Conservation (phyloP, 768 basidiomycete species). For the Cystobasidium tubakii region DNA sequence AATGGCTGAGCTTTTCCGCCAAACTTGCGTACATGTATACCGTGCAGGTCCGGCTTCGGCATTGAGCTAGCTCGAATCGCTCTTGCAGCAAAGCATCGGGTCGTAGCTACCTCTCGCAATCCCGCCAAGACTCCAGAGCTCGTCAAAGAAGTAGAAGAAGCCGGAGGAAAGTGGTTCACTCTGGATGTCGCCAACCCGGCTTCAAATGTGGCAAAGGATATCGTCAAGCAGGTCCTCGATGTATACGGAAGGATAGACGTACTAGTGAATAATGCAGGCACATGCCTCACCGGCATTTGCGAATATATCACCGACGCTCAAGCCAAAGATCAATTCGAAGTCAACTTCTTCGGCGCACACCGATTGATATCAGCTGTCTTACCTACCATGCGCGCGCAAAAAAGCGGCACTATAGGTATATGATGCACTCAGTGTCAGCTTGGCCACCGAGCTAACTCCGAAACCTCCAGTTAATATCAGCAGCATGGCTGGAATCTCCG, state of each 20-base stretch:
- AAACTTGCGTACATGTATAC: too few species aligned
- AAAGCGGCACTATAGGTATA: background rate
- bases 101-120: conserved; percentile 3
- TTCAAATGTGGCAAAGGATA: background rate
- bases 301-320: background rate
- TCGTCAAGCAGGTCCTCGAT: background rate
- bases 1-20: too few species aligned
- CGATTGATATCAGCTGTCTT: background rate
- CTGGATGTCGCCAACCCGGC: conserved; percentile 1
- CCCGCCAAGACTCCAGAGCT: background rate
- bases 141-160: conserved; percentile 7
- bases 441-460: background rate
- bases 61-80: conserved; percentile 7
- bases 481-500: conserved; percentile 5
- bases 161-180: background rate
- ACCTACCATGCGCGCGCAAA: background rate
- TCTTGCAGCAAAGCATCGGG: background rate
- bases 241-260: background rate
- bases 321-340: conserved; percentile 12
- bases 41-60: conserved; percentile 1
- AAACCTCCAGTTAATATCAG: background rate
- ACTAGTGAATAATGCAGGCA: conserved; percentile 5
- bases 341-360: background rate
- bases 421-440: background rate
- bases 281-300: background rate